phyloP scores from a whole-genome alignment of 176 grass and related monocot species.

The Elymus sibiricus region DNA sequence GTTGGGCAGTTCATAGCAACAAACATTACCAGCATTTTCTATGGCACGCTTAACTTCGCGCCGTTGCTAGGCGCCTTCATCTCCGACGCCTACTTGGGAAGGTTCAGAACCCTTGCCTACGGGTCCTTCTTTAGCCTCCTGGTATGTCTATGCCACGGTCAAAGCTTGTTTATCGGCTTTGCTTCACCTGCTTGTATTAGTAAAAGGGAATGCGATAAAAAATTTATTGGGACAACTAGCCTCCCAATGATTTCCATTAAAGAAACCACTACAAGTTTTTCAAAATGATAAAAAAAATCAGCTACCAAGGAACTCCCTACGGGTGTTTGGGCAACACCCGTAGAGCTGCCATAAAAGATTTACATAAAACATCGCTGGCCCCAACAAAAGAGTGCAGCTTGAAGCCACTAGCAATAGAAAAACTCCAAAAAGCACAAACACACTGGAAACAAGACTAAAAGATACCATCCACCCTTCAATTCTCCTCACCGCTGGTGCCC shows the following conservation, averaged over 20 bases:
- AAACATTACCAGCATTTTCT: slow-evolving; percentile 46
- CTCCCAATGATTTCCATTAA: background rate
- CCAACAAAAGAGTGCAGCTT: too few species aligned
- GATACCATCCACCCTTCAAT: too few species aligned
- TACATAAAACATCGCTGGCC: too few species aligned
- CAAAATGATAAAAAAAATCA: background rate
- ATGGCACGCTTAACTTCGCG: slow-evolving; percentile 35
- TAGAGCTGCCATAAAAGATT: too few species aligned
- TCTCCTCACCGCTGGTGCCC: too few species aligned
- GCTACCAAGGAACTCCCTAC: too few species aligned
- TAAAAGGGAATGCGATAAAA: slow-evolving; percentile 15
- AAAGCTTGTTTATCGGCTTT: background rate
- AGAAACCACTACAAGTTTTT: background rate
- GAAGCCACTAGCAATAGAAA: too few species aligned
- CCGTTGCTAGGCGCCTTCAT: slow-evolving; percentile 45
- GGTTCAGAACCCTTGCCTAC: slow-evolving; percentile 41
- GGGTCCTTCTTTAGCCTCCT: slow-evolving; percentile 37
- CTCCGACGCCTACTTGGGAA: slow-evolving; percentile 46
- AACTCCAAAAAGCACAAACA: too few species aligned
- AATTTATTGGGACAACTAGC: background rate
- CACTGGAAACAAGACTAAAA: too few species aligned
- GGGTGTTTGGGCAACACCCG: too few species aligned
- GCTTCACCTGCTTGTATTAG: slow-evolving; percentile 9
- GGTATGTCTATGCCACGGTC: slow-evolving; percentile 15
- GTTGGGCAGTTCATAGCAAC: slow-evolving; percentile 30